Conservation (phyloP, 768 basidiomycete genomes). For the Austroboletus festivus region DNA sequence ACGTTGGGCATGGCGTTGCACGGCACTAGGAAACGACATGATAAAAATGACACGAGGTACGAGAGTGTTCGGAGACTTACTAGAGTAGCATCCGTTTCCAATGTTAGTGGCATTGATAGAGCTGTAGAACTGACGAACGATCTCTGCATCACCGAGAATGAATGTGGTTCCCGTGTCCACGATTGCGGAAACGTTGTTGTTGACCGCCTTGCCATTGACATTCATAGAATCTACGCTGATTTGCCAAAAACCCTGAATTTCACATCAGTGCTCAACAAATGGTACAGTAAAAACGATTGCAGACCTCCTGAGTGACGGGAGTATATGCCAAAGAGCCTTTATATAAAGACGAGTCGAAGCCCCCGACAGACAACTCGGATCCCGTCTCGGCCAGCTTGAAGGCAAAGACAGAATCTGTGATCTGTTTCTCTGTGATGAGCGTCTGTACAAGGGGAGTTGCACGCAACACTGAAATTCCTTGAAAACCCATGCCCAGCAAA, state of each 20-base stretch:
- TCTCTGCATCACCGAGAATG: conserved; percentile 40
- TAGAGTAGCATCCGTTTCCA: no score
- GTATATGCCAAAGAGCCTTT: conserved; percentile 37
- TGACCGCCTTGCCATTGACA: conserved; percentile 22
- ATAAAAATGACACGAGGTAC: no score
- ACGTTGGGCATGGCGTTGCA: not conserved
- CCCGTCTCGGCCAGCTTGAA: conserved; percentile 37
- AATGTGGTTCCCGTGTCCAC: conserved; percentile 53
- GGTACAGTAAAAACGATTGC: not conserved
- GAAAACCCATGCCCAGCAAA: conserved; percentile 44
- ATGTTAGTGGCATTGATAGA: conserved; percentile 32
- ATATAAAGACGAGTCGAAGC: conserved; percentile 37
- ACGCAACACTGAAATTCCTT: conserved; percentile 33
- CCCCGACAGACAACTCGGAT: conserved; percentile 42
- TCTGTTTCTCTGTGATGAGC: conserved; percentile 36
- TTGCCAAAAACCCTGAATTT: conserved; percentile 23
- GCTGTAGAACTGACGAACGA: conserved; percentile 32
- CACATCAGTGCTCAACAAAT: not conserved
- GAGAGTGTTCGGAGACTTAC: no score
- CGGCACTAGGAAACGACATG: conserved; percentile 13
- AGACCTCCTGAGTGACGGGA: conserved; percentile 31
- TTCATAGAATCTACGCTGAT: conserved; percentile 13
- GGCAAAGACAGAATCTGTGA: conserved; percentile 34
- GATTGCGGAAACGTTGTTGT: conserved; percentile 11
- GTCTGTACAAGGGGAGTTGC: conserved; percentile 41